phyloP scores from a whole-genome alignment of 164 flowering plant genomes.

The Stephania yunnanensis region DNA sequence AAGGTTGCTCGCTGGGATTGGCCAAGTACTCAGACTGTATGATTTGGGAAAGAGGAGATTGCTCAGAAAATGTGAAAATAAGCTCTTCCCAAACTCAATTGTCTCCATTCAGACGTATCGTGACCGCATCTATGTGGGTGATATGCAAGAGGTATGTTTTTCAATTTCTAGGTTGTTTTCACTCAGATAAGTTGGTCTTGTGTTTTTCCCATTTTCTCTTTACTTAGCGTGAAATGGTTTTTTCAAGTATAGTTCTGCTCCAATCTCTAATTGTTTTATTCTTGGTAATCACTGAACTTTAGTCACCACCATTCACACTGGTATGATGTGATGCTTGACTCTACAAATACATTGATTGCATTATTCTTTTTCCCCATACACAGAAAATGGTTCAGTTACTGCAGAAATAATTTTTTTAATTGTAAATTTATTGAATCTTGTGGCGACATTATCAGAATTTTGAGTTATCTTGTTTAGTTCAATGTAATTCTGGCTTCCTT shows the following conservation, averaged over 20 bases:
- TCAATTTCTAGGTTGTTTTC: background rate
- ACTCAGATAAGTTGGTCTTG: too few species aligned
- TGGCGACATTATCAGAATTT: background rate
- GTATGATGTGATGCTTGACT: too few species aligned
- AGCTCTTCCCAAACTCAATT: slow-evolving; percentile 86
- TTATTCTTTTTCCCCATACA: background rate
- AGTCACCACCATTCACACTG: too few species aligned
- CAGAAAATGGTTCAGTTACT: background rate
- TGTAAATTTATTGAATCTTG: background rate
- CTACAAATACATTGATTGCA: background rate
- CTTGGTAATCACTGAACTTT: too few species aligned
- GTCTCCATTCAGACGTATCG: slow-evolving; percentile 86
- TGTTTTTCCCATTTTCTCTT: too few species aligned
- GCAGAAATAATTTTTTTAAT: background rate
- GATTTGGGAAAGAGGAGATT: slow-evolving; percentile 84
- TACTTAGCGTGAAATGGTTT: too few species aligned
- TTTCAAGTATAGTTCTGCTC: too few species aligned
- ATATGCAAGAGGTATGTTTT: slow-evolving; percentile 86
- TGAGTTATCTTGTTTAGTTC: background rate
- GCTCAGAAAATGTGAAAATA: slow-evolving; percentile 97
- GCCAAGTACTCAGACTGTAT: slow-evolving; percentile 80
- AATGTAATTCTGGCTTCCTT: background rate
- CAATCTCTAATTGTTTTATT: too few species aligned
- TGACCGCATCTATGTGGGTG: slow-evolving; percentile 96
- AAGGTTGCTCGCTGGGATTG: slow-evolving; percentile 91